phyloP scores from a whole-genome alignment of 257 asterid genomes.

The Gardenia jasminoides region DNA sequence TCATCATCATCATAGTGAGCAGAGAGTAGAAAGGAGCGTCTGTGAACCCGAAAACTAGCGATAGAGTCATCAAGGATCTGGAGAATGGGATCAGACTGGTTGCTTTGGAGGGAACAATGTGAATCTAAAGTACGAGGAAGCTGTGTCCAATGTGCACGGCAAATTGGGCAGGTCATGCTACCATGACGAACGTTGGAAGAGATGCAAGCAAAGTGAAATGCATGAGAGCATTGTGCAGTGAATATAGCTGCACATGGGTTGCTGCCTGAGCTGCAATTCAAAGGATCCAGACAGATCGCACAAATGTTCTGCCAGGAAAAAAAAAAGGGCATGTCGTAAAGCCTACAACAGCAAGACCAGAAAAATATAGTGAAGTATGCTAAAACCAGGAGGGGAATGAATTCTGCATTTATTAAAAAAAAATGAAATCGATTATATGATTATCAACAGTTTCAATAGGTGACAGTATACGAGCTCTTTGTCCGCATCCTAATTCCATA shows the following conservation, averaged over 20 bases:
- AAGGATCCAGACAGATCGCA: slow-evolving; percentile 77
- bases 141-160: slow-evolving; percentile 94
- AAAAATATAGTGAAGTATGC: neutral
- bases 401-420: neutral
- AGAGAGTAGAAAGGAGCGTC: slow-evolving; percentile 78
- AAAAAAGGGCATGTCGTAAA: neutral
- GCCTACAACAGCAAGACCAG: neutral
- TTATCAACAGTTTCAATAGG: neutral
- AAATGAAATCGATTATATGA: neutral
- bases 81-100: slow-evolving; percentile 71
- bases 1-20: slow-evolving; percentile 89
- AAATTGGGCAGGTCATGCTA: slow-evolving; percentile 85
- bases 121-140: slow-evolving; percentile 66
- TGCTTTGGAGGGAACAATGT: slow-evolving; percentile 42
- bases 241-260: slow-evolving; percentile 82
- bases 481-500: neutral
- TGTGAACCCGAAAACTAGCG: slow-evolving; percentile 73
- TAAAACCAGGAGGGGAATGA: neutral
- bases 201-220: slow-evolving; percentile 88
- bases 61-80: slow-evolving; percentile 90
- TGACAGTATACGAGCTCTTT: neutral
- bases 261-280: slow-evolving; percentile 61
- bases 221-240: slow-evolving; percentile 91
- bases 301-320: slow-evolving; percentile 57
- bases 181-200: slow-evolving; percentile 94